A percentile compares a stretch with the other conserved stretches of the same genome.
These are phyloP conservation scores for Aspergillus flavus DNA, from an alignment of 2,329 filamentous ascomycete genomes.

Conservation along the genomic window DNA sequence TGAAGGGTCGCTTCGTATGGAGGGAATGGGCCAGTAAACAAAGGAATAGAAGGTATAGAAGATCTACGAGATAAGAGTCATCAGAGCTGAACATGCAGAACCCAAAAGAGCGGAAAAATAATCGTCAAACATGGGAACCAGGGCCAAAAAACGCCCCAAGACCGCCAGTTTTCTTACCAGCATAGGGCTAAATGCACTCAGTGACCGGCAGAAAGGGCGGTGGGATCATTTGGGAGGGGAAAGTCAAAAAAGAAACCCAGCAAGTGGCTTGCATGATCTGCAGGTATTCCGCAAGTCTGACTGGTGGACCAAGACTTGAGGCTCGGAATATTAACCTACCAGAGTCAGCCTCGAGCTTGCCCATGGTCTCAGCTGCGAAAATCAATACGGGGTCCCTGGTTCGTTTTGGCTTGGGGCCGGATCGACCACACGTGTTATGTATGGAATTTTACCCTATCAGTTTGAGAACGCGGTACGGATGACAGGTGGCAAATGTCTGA, in stretches of 20 bases:
- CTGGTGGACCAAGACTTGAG: constrained; percentile 11
- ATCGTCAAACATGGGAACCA: background rate
- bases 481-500: background rate
- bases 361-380: background rate
- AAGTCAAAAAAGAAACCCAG: background rate
- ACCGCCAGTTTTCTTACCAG: constrained; percentile 7
- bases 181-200: constrained; percentile 5
- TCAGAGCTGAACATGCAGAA: constrained; percentile 1
- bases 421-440: constrained; percentile 1
- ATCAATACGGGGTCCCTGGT: background rate
- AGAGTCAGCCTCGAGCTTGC: constrained; percentile 3
- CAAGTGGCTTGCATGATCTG: constrained; percentile 11
- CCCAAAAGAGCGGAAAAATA: background rate
- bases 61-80: constrained; percentile 1
- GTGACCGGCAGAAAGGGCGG: constrained; percentile 11
- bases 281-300: background rate
- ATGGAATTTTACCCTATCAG: background rate
- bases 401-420: background rate
- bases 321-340: constrained; percentile 4
- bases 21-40: background rate
- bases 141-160: background rate
- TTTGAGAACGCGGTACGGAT: background rate
- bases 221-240: constrained; percentile 3
- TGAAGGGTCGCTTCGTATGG: background rate
- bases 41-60: background rate